Conservation (phyloP, 2,329 filamentous ascomycete species). For the Plenodomus tracheiphilus region DNA sequence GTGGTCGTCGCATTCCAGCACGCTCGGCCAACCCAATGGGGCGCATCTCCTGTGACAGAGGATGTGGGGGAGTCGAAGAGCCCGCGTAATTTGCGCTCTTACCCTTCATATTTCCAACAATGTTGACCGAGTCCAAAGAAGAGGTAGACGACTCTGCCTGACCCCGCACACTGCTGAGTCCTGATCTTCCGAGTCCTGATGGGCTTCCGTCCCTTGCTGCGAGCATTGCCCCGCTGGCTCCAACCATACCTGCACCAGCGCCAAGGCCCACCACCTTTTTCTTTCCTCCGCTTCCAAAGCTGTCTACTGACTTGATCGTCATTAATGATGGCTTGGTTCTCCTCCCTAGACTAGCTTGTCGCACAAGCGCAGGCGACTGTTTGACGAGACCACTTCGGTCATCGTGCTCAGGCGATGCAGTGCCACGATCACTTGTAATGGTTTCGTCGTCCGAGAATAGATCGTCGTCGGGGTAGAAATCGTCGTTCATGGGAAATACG, state of each 20-base stretch:
- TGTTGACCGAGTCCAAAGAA: constrained; percentile 40
- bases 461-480: constrained; percentile 46
- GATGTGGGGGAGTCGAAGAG: constrained; percentile 16
- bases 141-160: constrained; percentile 40
- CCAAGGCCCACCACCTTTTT: constrained; percentile 18
- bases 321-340: constrained; percentile 53
- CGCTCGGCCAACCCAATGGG: constrained; percentile 45
- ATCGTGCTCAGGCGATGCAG: constrained; percentile 40
- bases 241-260: constrained; percentile 23
- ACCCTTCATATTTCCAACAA: constrained; percentile 22
- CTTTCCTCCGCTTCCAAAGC: constrained; percentile 21
- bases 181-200: constrained; percentile 23
- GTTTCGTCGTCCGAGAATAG: constrained; percentile 44
- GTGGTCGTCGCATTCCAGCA: constrained; percentile 59
- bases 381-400: constrained; percentile 46
- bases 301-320: constrained; percentile 51
- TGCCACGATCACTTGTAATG: constrained; percentile 36
- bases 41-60: constrained; percentile 34
- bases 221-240: constrained; percentile 28
- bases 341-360: constrained; percentile 54
- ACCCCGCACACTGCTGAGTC: constrained; percentile 39
- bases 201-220: constrained; percentile 30
- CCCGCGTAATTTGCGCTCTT: constrained; percentile 23
- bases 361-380: constrained; percentile 32
- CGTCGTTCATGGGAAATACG: constrained; percentile 50